A percentile compares a stretch with the other conserved stretches of the same genome.
These are phyloP conservation scores for Euphorbia pulcherrima DNA, from an alignment of 345 rosid species.

Conservation along the genomic window DNA sequence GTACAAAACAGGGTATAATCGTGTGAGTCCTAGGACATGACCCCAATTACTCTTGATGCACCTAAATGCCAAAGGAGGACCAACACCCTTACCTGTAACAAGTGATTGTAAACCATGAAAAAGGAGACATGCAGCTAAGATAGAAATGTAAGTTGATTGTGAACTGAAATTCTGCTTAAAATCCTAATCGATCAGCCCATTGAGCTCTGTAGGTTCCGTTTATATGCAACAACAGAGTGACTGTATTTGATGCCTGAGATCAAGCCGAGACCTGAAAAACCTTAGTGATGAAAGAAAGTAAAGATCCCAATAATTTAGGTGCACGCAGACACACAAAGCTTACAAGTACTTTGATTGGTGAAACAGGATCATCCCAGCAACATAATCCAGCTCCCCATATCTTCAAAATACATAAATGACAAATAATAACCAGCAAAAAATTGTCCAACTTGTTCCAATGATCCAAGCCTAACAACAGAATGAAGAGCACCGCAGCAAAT, in stretches of 20 bases:
- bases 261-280: constrained; percentile 22
- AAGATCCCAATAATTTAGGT: constrained; percentile 17
- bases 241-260: constrained; percentile 59
- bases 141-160: constrained; percentile 14
- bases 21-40: constrained; percentile 78
- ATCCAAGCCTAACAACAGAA: constrained; percentile 14
- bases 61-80: constrained; percentile 74
- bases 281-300: constrained; percentile 15
- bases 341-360: constrained; percentile 75
- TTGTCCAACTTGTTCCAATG: constrained; percentile 3
- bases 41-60: constrained; percentile 91
- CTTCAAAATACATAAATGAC: constrained; percentile 42
- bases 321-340: constrained; percentile 18
- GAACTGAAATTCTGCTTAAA: constrained; percentile 46
- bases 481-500: constrained; percentile 11
- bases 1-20: constrained; percentile 83
- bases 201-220: constrained; percentile 95
- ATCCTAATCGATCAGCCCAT: constrained; percentile 89
- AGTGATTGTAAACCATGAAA: constrained; percentile 22
- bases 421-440: constrained; percentile 23
- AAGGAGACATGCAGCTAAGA: constrained; percentile 18
- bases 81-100: constrained; percentile 57
- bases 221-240: constrained; percentile 58
- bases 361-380: constrained; percentile 84
- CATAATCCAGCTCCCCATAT: constrained; percentile 76